Percentiles rank a stretch among this genome's conserved stretches.
Evolutionary conservation across 352 stramenopile species (phyloP).

Genomic region (Pelagophyceae sp.): DNA sequence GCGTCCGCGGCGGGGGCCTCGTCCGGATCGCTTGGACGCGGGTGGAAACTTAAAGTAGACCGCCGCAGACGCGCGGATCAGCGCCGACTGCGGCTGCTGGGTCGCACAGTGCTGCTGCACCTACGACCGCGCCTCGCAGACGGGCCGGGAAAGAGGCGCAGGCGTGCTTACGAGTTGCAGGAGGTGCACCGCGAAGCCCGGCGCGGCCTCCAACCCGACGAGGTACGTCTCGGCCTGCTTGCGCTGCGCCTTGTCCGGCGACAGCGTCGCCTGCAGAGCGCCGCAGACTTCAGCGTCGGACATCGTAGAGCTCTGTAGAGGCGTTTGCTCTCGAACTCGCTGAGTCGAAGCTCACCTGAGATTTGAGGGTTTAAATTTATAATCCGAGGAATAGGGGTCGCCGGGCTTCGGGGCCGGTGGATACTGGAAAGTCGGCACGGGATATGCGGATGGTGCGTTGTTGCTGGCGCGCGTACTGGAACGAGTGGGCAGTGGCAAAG

Average conservation of each 20-base stretch:
- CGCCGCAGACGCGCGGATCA: background rate
- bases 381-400: too few relatives aligned
- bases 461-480: too few relatives aligned
- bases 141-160: background rate
- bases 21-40: background rate
- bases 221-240: slow-evolving; percentile 1
- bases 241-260: background rate
- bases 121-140: background rate
- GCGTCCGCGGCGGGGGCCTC: too few relatives aligned
- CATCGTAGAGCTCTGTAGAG: too few relatives aligned
- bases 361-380: too few relatives aligned
- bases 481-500: too few relatives aligned
- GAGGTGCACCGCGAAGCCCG: background rate
- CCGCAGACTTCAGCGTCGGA: background rate
- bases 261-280: slow-evolving; percentile 4
- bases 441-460: too few relatives aligned
- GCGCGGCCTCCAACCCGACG: background rate
- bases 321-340: too few relatives aligned
- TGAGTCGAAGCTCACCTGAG: too few relatives aligned
- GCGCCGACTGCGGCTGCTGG: background rate
- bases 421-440: too few relatives aligned
- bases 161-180: background rate
- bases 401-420: too few relatives aligned
- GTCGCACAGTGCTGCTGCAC: slow-evolving; percentile 13
- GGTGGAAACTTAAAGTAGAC: slow-evolving; percentile 9